Conservation (phyloP, 106 monocot species). For the Dendrobium officinale region DNA sequence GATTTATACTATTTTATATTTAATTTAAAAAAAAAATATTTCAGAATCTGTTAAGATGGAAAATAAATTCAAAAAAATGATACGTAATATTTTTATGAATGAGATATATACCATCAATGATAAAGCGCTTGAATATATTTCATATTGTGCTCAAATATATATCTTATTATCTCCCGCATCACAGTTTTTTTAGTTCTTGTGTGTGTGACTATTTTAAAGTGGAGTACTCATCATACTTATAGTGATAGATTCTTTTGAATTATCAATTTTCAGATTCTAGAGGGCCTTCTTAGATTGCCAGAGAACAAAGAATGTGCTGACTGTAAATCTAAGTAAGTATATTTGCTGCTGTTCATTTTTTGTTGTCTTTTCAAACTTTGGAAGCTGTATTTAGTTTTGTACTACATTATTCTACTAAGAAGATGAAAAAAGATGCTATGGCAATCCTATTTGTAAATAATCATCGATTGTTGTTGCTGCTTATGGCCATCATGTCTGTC, state of each 20-base stretch:
- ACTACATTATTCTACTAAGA: not conserved
- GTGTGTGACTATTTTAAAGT: not conserved
- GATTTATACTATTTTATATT: no score
- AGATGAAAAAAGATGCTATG: not conserved
- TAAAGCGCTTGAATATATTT: no score
- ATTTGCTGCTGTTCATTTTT: not conserved
- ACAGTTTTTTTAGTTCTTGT: not conserved
- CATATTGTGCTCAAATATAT: no score
- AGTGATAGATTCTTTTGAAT: not conserved
- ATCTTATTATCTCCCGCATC: no score
- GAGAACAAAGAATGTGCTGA: conserved; percentile 63
- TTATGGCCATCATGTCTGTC: not conserved
- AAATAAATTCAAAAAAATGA: no score
- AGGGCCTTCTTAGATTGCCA: conserved; percentile 62
- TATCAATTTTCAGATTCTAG: conserved; percentile 37
- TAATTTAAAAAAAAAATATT: no score
- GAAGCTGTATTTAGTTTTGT: not conserved
- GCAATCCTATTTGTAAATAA: not conserved
- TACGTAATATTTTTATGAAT: no score
- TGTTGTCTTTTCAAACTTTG: not conserved
- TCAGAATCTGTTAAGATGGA: no score
- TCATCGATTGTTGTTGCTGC: not conserved
- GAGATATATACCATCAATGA: no score
- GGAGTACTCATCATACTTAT: not conserved
- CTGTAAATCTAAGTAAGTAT: conserved; percentile 53